These are phyloP conservation scores for Yarrowia sp. DNA, from an alignment of 805 yeast species.

Conservation along the genomic window DNA sequence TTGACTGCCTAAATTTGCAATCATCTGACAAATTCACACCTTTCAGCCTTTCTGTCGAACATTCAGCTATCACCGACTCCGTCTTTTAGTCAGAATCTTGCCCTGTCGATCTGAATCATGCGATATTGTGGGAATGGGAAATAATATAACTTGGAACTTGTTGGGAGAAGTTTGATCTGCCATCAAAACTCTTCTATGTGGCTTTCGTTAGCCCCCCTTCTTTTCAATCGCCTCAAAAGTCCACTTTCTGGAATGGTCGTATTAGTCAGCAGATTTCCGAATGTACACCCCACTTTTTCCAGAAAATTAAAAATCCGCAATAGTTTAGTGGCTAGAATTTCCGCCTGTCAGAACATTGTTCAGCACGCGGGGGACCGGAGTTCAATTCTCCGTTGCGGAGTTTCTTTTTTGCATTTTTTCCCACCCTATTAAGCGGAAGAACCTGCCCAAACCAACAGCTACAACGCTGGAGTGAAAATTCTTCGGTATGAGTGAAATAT, in stretches of 20 bases:
- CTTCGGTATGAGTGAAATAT: not conserved
- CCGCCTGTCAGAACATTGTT: conserved; percentile 49
- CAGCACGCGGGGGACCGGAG: conserved; percentile 38
- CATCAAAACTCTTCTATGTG: rapidly evolving
- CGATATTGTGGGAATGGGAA: too few species aligned
- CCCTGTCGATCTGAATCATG: too few species aligned
- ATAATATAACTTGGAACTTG: too few species aligned
- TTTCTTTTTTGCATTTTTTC: not conserved
- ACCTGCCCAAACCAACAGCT: not conserved
- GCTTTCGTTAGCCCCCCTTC: too few species aligned
- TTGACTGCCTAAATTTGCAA: too few species aligned
- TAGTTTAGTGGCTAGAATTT: conserved; percentile 53
- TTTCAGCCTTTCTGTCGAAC: too few species aligned
- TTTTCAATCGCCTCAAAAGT: too few species aligned
- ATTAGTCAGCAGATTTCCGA: not conserved
- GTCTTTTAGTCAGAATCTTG: too few species aligned
- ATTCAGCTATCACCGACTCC: too few species aligned
- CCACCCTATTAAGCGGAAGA: not conserved
- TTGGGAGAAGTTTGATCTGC: too few species aligned
- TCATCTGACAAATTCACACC: too few species aligned
- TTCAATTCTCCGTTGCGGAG: conserved; percentile 36
- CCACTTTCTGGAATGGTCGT: too few species aligned
- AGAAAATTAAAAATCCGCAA: conserved; percentile 40
- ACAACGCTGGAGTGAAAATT: not conserved
- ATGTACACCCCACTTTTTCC: not conserved